These are phyloP conservation scores for Sambucus nigra DNA, from an alignment of 129 eudicot genomes.

Conservation along the genomic window DNA sequence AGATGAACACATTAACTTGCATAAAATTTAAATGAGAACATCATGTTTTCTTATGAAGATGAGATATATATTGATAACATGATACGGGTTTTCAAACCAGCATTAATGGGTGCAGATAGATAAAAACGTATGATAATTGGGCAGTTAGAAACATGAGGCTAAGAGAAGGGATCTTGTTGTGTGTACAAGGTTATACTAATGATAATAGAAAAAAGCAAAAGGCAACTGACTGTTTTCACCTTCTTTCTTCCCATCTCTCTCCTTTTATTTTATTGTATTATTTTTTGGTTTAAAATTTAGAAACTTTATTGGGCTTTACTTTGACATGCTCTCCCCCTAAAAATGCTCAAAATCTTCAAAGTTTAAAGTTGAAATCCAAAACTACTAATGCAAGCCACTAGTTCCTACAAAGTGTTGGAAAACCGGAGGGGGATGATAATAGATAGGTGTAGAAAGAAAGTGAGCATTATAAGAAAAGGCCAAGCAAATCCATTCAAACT, in stretches of 20 bases:
- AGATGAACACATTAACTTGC: too few relatives aligned
- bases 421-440: constrained; percentile 1
- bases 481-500: constrained; percentile 28
- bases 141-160: background rate
- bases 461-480: constrained; percentile 16
- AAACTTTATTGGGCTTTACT: constrained; percentile 7
- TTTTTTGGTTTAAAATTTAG: background rate
- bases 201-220: constrained; percentile 2
- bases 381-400: constrained; percentile 38
- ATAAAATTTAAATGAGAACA: too few relatives aligned
- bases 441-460: background rate
- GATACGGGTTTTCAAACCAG: background rate
- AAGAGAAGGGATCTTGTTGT: background rate
- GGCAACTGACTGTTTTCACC: background rate
- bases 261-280: background rate
- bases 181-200: background rate
- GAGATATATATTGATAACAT: background rate
- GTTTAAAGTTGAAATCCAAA: constrained; percentile 30
- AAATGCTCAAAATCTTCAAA: constrained; percentile 33
- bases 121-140: background rate
- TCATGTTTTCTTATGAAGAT: too few relatives aligned
- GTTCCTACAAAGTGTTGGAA: background rate
- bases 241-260: background rate
- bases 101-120: background rate
- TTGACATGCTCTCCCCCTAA: constrained; percentile 11